A percentile compares a stretch with the other conserved stretches of the same genome.
Evolutionary conservation across 2,329 filamentous ascomycete species (phyloP).

Genomic region (Clonostachys chloroleuca): DNA sequence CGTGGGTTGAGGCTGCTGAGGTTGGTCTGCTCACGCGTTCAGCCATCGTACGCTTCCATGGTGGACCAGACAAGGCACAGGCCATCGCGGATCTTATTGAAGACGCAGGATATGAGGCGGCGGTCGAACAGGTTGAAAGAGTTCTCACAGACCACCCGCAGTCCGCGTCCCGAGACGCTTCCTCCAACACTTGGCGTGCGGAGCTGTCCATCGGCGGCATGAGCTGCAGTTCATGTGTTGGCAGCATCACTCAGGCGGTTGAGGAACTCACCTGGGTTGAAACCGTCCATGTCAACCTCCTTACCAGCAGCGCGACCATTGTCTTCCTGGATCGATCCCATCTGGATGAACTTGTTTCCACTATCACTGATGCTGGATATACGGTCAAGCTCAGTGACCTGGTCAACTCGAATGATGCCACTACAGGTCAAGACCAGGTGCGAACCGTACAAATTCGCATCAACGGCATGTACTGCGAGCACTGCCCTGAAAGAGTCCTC

Average conservation of each 20-base stretch:
- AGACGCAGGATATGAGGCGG: background rate
- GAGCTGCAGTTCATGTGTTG: conserved; percentile 7
- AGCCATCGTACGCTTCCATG: conserved; percentile 2
- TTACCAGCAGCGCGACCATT: conserved; percentile 3
- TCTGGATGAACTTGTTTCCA: conserved; percentile 29
- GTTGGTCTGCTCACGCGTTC: conserved; percentile 22
- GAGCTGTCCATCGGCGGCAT: conserved; percentile 4
- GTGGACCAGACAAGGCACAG: background rate
- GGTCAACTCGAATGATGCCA: conserved; percentile 32
- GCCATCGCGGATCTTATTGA: background rate
- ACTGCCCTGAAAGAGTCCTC: conserved; percentile 59
- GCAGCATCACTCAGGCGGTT: conserved; percentile 19
- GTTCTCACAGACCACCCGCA: too few species aligned
- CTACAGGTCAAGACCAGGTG: conserved; percentile 11
- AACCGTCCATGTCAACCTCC: conserved; percentile 38
- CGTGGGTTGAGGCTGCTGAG: conserved; percentile 42
- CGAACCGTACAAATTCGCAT: conserved; percentile 54
- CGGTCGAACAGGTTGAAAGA: background rate
- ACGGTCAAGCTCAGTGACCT: conserved; percentile 55
- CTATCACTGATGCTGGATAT: conserved; percentile 61
- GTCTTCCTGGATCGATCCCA: conserved; percentile 15
- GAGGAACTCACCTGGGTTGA: conserved; percentile 34
- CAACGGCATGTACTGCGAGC: conserved; percentile 70
- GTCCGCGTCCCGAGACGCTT: background rate
- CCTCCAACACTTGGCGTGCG: background rate